Base-by-base conservation (phyloP, 768 basidiomycete genomes). In the Grammothele lineata region DNA sequence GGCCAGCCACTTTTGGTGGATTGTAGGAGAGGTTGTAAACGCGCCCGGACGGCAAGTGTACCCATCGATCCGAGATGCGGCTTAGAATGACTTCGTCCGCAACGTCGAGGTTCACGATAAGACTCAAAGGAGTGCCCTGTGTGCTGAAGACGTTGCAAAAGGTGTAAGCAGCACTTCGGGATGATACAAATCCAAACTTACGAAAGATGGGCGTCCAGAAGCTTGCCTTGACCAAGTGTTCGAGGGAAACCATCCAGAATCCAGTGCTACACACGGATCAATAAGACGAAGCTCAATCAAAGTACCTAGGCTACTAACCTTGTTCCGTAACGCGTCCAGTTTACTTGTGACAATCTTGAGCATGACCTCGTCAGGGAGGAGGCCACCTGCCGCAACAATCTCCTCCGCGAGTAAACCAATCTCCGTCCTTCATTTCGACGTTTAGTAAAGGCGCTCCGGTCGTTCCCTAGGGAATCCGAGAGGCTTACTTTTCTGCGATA, bases 241-340 rank as follows among this genome's bases (percentile, higher is more conserved):
- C 92, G 83, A 42, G 93, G 93, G 59, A 95, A 94, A 23, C 93
- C 93, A 55, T 95, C 93, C 36, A 94, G 65, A 53, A 95, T 86
- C 92, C 92, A 94, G 59, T 88, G 84, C 87, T 92, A 51, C 7
- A 51, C 10, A 8, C 14, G 27, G 18, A 26, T 52, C 7, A 52
- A 34, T 25, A 18, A 17, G 4, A 9, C 12, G 30, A 2, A 7
- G 11, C 5, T 9, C 14, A 8, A 1, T 17, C 8, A 35, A n/a
- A n/a, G n/a, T n/a, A n/a, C n/a, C n/a, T n/a, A n/a, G n/a, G n/a
- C 37, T 41, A 50, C 69, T 25, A 48, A 86, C 89, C 73, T 77
- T 82, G 66, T 84, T 79, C 38, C 75, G 74, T 41, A 89, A 68
- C 14, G 63, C 57, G 55, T 86, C 80, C 15, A 94, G 73, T 60